Evolutionary conservation across 352 stramenopile species (phyloP), one percentile per base, ranked within the genome.

Genomic region (Globisporangium yorkense): DNA sequence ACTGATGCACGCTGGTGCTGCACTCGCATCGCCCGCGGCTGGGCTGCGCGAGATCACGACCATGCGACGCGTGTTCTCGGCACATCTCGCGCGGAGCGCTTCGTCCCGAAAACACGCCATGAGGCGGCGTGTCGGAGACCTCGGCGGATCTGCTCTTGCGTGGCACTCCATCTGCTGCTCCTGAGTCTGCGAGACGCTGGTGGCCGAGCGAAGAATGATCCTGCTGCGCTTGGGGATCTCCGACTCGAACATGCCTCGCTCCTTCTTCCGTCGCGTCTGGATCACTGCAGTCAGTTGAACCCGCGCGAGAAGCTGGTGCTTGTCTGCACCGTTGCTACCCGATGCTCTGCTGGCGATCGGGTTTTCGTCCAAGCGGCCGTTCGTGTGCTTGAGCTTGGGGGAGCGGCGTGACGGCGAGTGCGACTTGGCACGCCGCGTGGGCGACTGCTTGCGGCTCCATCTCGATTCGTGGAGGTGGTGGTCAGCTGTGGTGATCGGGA

Each of bases 31-130:
- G 24, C 12, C 10, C 24, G 20, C 35, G 5, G 18, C 21, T 20
- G n/a, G n/a, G 1, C 16, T 33, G 7, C 55, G 53, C 10, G 65
- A 61, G 13, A 59, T 57, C 18, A 65, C 58, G 48, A 75, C 63
- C 55, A 75, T 66, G 31, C 61, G 58, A 1, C 68, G 57, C 27
- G 68, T 71, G 46, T 72, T 75, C 55, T 66, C 55, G 2, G 64
- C 54, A 16, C 58, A 66, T 33, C 56, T 58, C 45, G 67, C 54
- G 5, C 65, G 68, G 27, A 75, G 33, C 15, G 52, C 56, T 41
- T 72, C 61, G 45, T 72, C 61, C 3, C 68, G 64, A 20, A 69
- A 68, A 43, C 59, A 68, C 52, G 71, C 71, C 57, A 58, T 70
- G 27, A 75, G 53, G 5, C 54, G 58, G 0, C 54, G 59, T 13